A percentile compares a stretch with the other conserved stretches of the same genome.
Conservation (phyloP, 257 asterid genomes). For the Capsicum pubescens region DNA sequence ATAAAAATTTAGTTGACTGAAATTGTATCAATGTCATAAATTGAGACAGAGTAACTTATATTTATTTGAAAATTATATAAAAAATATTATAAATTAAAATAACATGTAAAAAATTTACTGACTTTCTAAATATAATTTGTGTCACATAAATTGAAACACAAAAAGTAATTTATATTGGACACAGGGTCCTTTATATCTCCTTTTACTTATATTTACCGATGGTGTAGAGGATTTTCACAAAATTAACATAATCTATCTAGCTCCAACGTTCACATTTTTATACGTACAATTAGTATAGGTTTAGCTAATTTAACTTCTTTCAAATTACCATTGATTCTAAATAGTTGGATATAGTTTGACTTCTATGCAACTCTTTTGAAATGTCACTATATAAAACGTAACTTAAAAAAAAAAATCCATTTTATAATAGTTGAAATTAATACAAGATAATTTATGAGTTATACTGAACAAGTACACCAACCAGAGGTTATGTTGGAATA, state of each 20-base stretch:
- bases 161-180: too few species aligned
- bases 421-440: not conserved
- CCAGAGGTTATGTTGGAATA: too few species aligned
- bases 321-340: not conserved
- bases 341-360: not conserved
- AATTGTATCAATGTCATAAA: too few species aligned
- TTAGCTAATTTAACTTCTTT: not conserved
- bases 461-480: slow-evolving; percentile 30
- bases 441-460: not conserved
- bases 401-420: too few species aligned
- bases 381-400: not conserved
- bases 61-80: too few species aligned
- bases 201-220: not conserved
- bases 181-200: too few species aligned
- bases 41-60: too few species aligned
- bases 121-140: too few species aligned
- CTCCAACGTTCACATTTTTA: not conserved
- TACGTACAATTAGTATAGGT: not conserved
- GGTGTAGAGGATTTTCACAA: not conserved
- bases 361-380: not conserved
- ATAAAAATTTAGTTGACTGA: too few species aligned
- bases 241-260: not conserved
- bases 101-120: too few species aligned
- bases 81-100: too few species aligned
- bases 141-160: too few species aligned